Evolutionary conservation across 768 basidiomycete genomes (phyloP).

Genomic region (Pleurotus giganteus): DNA sequence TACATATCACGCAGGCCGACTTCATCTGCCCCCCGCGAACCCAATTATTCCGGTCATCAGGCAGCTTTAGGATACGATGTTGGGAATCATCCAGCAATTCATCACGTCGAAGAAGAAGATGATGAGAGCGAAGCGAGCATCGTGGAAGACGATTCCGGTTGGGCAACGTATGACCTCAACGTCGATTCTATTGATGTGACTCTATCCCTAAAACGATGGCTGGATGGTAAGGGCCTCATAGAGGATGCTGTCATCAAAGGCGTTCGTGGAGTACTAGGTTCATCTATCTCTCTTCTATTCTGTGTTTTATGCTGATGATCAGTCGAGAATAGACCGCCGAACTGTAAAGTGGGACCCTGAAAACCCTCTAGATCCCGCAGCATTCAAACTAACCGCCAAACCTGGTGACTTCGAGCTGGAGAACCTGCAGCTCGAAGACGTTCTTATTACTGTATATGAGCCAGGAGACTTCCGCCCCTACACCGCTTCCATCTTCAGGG

Average conservation of each 20-base stretch:
- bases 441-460: conserved; percentile 92
- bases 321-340: conserved; percentile 67
- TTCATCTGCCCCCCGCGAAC: conserved; percentile 15
- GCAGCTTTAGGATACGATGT: conserved; percentile 75
- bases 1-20: conserved; percentile 82
- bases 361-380: conserved; percentile 74
- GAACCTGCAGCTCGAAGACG: conserved; percentile 86
- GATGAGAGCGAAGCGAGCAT: conserved; percentile 46
- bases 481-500: conserved; percentile 90
- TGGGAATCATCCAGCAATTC: conserved; percentile 71
- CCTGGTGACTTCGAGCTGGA: conserved; percentile 93
- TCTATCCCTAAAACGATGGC: conserved; percentile 86
- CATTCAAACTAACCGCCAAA: conserved; percentile 69
- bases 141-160: conserved; percentile 61
- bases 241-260: conserved; percentile 91
- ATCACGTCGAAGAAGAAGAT: conserved; percentile 52
- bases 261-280: conserved; percentile 90
- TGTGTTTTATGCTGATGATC: conserved; percentile 2
- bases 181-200: conserved; percentile 96
- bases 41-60: conserved; percentile 37
- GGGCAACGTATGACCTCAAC: conserved; percentile 90
- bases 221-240: conserved; percentile 92
- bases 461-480: conserved; percentile 91
- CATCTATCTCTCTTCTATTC: neutral
- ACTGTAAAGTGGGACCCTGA: conserved; percentile 84